These are phyloP conservation scores for Suillus placidus DNA, from an alignment of 768 basidiomycete genomes.

Conservation along the genomic window DNA sequence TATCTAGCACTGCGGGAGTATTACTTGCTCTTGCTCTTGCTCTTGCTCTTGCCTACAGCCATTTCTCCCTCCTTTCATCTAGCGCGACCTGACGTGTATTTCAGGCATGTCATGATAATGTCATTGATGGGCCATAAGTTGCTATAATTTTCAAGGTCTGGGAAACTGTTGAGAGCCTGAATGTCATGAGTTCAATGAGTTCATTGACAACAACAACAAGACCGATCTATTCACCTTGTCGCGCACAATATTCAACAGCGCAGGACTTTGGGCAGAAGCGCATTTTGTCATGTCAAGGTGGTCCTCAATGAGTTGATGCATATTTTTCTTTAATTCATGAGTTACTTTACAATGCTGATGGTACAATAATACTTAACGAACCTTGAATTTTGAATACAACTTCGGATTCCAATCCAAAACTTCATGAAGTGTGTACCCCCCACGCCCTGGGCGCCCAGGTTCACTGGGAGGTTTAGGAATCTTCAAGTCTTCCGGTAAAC, in stretches of 20 bases:
- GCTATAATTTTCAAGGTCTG: constrained; percentile 16
- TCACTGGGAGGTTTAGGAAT: constrained; percentile 9
- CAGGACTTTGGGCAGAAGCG: constrained; percentile 11
- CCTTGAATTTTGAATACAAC: constrained; percentile 23
- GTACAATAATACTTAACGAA: constrained; percentile 10
- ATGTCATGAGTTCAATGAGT: not conserved
- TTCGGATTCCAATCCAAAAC: constrained; percentile 24
- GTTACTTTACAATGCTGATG: not conserved
- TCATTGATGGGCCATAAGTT: constrained; percentile 15
- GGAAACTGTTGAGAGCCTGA: constrained; percentile 4
- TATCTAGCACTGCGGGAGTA: too few species aligned
- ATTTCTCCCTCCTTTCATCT: constrained; percentile 5
- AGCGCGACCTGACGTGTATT: constrained; percentile 12
- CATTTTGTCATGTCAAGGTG: constrained; percentile 16
- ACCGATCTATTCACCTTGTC: not conserved
- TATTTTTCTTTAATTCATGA: constrained; percentile 2
- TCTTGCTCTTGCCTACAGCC: constrained; percentile 6
- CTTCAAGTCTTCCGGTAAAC: too few species aligned
- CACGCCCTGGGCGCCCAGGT: constrained; percentile 23
- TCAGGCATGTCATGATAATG: constrained; percentile 18
- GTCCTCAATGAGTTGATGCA: constrained; percentile 9
- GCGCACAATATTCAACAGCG: not conserved
- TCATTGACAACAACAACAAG: not conserved
- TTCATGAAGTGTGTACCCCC: constrained; percentile 28
- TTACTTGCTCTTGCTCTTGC: too few species aligned